Evolutionary conservation across 2,329 filamentous ascomycete genomes (phyloP).

Genomic region (Penicillium sp.): DNA sequence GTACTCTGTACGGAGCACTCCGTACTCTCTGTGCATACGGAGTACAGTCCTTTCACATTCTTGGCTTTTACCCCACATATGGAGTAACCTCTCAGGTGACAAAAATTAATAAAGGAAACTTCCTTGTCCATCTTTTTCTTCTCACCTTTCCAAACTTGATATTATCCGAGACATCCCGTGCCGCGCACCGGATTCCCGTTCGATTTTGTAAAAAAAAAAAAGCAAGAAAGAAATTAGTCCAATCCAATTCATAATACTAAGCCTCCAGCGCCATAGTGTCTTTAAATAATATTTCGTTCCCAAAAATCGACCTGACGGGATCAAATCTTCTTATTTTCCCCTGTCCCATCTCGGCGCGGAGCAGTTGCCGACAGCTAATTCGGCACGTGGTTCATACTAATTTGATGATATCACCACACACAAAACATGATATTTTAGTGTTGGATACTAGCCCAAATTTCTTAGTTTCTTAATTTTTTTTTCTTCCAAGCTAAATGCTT

Average conservation of each 20-base stretch:
- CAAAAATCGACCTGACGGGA: background rate
- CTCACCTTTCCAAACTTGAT: background rate
- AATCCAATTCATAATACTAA: background rate
- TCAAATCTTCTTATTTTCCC: background rate
- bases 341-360: slow-evolving; percentile 2
- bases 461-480: background rate
- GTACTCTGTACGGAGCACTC: background rate
- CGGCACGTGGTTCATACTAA: background rate
- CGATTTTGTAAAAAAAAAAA: background rate
- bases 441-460: background rate
- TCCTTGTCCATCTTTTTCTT: background rate
- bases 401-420: background rate
- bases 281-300: background rate
- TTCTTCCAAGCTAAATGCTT: background rate
- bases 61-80: slow-evolving; percentile 2
- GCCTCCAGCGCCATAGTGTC: background rate
- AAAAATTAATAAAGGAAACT: slow-evolving; percentile 10
- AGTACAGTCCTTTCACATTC: background rate
- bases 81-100: slow-evolving; percentile 5
- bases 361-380: background rate
- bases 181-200: background rate
- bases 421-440: background rate
- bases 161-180: slow-evolving; percentile 11
- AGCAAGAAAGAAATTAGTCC: background rate
- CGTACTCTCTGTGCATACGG: too few relatives aligned